Percentiles rank a stretch among this genome's conserved stretches.
These are phyloP conservation scores for Lizonia empirigonia DNA, from an alignment of 2,329 filamentous ascomycete genomes.

Conservation along the genomic window DNA sequence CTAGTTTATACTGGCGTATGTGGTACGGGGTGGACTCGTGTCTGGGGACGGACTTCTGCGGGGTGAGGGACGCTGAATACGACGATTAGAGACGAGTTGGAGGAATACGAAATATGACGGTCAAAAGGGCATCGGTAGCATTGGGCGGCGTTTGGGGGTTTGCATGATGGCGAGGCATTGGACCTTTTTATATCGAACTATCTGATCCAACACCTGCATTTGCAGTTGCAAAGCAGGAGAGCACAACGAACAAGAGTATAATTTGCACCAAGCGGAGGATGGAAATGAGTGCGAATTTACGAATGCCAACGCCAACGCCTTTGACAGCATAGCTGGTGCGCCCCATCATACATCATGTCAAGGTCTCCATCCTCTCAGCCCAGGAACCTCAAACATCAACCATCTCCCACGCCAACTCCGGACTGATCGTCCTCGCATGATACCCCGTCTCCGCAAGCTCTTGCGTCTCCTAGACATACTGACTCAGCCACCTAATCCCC, in stretches of 20 bases:
- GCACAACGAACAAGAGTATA: not conserved
- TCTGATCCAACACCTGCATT: not conserved
- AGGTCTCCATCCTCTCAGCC: not conserved
- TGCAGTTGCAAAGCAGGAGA: not conserved
- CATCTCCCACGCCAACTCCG: not conserved
- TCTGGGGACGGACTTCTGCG: constrained; percentile 66
- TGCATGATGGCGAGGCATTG: not conserved
- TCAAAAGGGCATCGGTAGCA: constrained; percentile 13
- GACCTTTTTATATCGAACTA: not conserved
- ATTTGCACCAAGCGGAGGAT: no score
- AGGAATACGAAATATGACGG: constrained; percentile 3
- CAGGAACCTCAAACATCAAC: not conserved
- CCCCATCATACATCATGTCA: not conserved
- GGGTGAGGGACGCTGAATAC: constrained; percentile 59
- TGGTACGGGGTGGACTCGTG: constrained; percentile 63
- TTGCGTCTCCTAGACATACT: constrained; percentile 43
- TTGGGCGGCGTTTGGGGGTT: constrained; percentile 19
- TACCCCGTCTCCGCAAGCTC: not conserved
- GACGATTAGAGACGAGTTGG: constrained; percentile 35
- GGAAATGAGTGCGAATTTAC: constrained; percentile 1
- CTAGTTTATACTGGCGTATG: constrained; percentile 65
- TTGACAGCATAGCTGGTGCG: constrained; percentile 4
- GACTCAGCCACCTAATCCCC: constrained; percentile 51
- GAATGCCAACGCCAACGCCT: constrained; percentile 18
- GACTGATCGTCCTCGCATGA: not conserved